A percentile compares a stretch with the other conserved stretches of the same genome.
Evolutionary conservation across 2,329 filamentous ascomycete genomes (phyloP).

Genomic region (Phialemonium atrogriseum): DNA sequence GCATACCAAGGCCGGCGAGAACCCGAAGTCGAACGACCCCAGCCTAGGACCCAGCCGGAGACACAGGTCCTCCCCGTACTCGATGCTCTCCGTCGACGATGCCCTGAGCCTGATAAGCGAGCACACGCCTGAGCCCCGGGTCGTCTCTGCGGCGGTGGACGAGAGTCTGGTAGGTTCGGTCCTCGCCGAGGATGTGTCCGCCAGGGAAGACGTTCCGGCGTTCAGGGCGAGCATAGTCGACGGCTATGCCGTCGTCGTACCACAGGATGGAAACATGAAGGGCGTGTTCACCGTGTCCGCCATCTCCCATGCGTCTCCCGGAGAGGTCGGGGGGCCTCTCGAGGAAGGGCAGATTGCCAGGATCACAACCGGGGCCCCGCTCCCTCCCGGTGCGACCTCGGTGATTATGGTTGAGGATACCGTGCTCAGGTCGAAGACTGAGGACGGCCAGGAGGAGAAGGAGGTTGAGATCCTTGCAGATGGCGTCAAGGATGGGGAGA

Average conservation of each 20-base stretch:
- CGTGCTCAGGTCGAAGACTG: constrained; percentile 62
- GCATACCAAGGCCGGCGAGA: constrained; percentile 59
- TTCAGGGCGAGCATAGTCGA: constrained; percentile 96
- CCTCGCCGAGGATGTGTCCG: constrained; percentile 73
- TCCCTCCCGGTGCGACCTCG: constrained; percentile 80
- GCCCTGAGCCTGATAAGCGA: constrained; percentile 66
- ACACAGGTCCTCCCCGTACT: constrained; percentile 80
- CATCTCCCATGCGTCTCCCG: constrained; percentile 76
- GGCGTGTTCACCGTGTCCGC: constrained; percentile 81
- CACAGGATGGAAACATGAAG: constrained; percentile 54
- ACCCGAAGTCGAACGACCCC: constrained; percentile 52
- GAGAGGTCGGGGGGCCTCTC: constrained; percentile 51
- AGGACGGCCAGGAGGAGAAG: constrained; percentile 76
- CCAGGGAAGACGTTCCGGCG: constrained; percentile 77
- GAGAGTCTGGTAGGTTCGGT: constrained; percentile 64
- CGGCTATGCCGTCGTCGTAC: constrained; percentile 78
- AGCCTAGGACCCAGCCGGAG: constrained; percentile 56
- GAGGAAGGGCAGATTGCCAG: constrained; percentile 71
- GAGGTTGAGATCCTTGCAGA: constrained; percentile 80
- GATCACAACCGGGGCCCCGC: constrained; percentile 89
- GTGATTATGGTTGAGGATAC: constrained; percentile 98
- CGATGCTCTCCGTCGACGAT: constrained; percentile 80
- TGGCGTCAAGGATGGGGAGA: constrained; percentile 69
- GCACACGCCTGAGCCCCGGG: constrained; percentile 57
- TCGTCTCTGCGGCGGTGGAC: constrained; percentile 53